phyloP scores from a whole-genome alignment of 2,329 filamentous ascomycete species.

The Didymella exigua region DNA sequence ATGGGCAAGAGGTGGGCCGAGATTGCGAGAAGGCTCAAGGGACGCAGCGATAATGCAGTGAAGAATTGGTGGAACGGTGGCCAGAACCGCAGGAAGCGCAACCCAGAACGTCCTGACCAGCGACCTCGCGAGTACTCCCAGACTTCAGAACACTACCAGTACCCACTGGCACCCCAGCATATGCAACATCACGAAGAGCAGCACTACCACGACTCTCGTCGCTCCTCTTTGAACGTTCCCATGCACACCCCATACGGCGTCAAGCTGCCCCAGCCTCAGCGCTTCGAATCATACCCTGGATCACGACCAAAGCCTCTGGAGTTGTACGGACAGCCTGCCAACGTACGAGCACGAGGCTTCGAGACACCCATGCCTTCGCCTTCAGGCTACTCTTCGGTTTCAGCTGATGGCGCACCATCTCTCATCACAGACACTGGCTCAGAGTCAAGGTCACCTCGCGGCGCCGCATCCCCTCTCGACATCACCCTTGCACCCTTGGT shows the following conservation, averaged over 20 bases:
- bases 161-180: conserved; percentile 30
- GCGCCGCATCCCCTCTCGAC: conserved; percentile 55
- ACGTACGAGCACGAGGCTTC: conserved; percentile 40
- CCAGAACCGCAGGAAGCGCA: conserved; percentile 74
- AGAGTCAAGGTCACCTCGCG: conserved; percentile 54
- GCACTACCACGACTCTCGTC: conserved; percentile 37
- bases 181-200: conserved; percentile 37
- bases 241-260: conserved; percentile 37
- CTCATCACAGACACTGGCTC: conserved; percentile 69
- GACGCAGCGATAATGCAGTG: conserved; percentile 91
- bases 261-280: conserved; percentile 42
- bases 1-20: conserved; percentile 92
- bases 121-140: conserved; percentile 36
- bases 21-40: conserved; percentile 80
- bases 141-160: conserved; percentile 43
- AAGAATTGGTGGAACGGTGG: conserved; percentile 99
- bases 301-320: conserved; percentile 43
- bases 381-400: conserved; percentile 65
- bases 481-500: conserved; percentile 48
- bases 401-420: conserved; percentile 68
- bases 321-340: conserved; percentile 32
- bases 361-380: conserved; percentile 69
- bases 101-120: conserved; percentile 42
- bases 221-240: conserved; percentile 35
- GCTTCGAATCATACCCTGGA: conserved; percentile 40